Conservation (phyloP, 805 yeast species). For the Candida xyloterini region DNA sequence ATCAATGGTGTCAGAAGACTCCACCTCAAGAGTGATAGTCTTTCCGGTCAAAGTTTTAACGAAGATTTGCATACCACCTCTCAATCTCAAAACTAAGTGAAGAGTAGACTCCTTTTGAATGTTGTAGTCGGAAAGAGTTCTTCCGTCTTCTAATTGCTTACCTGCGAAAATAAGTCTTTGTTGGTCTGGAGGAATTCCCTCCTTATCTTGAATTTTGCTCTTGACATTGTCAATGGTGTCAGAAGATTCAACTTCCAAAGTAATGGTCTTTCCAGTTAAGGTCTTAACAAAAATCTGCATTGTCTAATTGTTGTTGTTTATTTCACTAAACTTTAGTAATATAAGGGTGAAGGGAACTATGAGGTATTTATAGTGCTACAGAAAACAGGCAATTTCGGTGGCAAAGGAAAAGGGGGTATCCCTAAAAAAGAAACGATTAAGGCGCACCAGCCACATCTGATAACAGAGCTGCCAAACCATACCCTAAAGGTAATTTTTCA, state of each 20-base stretch:
- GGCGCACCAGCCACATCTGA: constrained; percentile 15
- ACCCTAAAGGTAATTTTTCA: background rate
- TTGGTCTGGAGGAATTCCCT: no score
- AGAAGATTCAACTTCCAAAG: no score
- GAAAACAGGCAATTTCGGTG: constrained; percentile 22
- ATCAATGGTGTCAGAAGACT: constrained; percentile 44
- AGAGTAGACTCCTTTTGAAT: no score
- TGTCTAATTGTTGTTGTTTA: constrained; percentile 2
- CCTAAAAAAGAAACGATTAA: constrained; percentile 15
- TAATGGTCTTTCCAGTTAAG: no score
- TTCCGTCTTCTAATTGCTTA: no score
- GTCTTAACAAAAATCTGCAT: constrained; percentile 57
- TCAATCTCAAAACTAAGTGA: no score
- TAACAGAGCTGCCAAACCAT: constrained; percentile 10
- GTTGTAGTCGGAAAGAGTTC: no score
- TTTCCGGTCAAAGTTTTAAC: constrained; percentile 81
- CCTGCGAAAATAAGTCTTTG: no score
- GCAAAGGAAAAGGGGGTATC: constrained; percentile 22
- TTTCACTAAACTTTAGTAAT: background rate
- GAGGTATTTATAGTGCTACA: constrained; percentile 20
- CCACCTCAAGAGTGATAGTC: constrained; percentile 94
- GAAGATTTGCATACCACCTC: no score
- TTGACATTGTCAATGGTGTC: no score
- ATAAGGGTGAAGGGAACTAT: constrained; percentile 6
- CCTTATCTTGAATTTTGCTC: no score